Base-by-base conservation (phyloP, 1,139 yeast genomes). In the Sugiyamaella pinicola region DNA sequence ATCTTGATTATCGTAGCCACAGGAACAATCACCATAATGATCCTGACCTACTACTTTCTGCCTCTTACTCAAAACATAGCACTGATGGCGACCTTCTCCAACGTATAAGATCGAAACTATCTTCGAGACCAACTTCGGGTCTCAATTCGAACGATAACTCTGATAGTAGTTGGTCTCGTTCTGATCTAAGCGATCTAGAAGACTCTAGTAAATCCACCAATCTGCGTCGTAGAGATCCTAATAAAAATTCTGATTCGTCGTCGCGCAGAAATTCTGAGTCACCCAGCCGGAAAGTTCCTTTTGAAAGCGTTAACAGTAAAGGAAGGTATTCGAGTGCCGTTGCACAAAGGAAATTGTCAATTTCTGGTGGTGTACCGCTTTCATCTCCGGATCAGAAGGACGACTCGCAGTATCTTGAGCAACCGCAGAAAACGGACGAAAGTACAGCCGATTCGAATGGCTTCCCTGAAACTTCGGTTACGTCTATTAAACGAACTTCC, bases 41-140 rank as follows among this genome's bases (percentile, higher is more conserved):
- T 18, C 48, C 38, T 33, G 49, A 21, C 28, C 21, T 13, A n/a
- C n/a, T n/a, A n/a, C n/a, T 15, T 3, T 24, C 22, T 19, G 17
- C 37, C 21, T n/a, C 28, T 43, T 40, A 26, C 21, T 40, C 31
- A 4, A 15, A 12, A 35, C n/a, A 15, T 12, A 10, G 15, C 44
- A n/a, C 29, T 8, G 59, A 58, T 17, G 62, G 58, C n/a, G 63
- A 60, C 22, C 50, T 60, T 3, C 48, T 59, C 8, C 56, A 55
- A 26, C 51, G 62, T 6, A 51, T 61, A 35, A 54, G 58, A 33
- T 51, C 58, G 9, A 58, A 58, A 41, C 48, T 61, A 13, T 46
- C 54, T 9, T 54, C 55, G 19, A 51, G 51, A 29, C 49, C 53
- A 8, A 17, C 43, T 5, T 51, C 54, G 3, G 51, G 45, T 12